phyloP scores from a whole-genome alignment of 106 monocot genomes.

The Narthecium ossifragum region DNA sequence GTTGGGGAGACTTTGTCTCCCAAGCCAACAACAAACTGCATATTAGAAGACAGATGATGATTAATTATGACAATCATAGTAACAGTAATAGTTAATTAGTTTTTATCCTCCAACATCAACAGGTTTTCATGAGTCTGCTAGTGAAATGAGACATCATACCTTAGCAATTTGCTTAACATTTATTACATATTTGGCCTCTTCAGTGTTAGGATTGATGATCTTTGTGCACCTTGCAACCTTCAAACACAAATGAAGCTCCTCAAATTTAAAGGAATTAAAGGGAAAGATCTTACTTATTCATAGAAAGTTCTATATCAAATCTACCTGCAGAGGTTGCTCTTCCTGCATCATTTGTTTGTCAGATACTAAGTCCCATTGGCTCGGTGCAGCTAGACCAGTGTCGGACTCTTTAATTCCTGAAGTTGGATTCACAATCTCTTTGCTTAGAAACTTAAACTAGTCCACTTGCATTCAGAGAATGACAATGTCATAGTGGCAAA shows the following conservation, averaged over 20 bases:
- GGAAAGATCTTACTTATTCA: not conserved
- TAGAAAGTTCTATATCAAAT: too few relatives aligned
- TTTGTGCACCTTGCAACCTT: slow-evolving; percentile 97
- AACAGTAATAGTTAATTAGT: not conserved
- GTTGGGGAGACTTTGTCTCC: slow-evolving; percentile 98
- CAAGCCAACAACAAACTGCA: slow-evolving; percentile 96
- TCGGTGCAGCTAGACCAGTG: slow-evolving; percentile 88
- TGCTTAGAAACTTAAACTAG: too few relatives aligned
- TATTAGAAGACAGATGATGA: slow-evolving; percentile 2
- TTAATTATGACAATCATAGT: too few relatives aligned
- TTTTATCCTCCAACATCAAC: not conserved
- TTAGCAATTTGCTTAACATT: slow-evolving; percentile 99
- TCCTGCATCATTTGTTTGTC: slow-evolving; percentile 99
- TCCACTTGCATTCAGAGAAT: too few relatives aligned
- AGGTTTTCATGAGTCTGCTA: not conserved
- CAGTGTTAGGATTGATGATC: slow-evolving; percentile 92
- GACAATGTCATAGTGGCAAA: too few relatives aligned
- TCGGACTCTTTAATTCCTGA: slow-evolving; percentile 97
- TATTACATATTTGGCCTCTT: slow-evolving; percentile 95
- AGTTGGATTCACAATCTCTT: too few relatives aligned
- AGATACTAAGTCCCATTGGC: slow-evolving; percentile 97
- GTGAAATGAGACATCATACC: slow-evolving; percentile 22
- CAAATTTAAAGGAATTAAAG: not conserved
- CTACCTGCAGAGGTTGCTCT: slow-evolving; percentile 96
- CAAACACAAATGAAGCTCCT: not conserved